Base-by-base conservation (phyloP, 2,329 filamentous ascomycete species). In the Penicillium sp. region DNA sequence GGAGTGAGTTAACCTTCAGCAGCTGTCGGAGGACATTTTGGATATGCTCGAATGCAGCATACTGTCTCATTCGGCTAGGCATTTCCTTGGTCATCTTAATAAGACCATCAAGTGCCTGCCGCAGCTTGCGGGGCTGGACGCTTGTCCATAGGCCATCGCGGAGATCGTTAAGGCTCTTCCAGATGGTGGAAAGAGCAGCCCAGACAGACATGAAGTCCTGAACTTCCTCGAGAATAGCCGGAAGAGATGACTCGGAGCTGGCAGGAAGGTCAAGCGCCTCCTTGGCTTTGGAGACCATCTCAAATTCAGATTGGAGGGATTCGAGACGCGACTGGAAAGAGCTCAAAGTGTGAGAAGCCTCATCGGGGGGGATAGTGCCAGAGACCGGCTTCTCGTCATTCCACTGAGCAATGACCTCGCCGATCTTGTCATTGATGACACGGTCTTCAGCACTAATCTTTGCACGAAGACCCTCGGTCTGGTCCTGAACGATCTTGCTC, bases 61-160 rank as follows among this genome's bases (percentile, higher is more conserved):
- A 99, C 68, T 99, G 95, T 54, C 95, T 87, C 92, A 99, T 97
- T 53, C 94, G 87, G 73, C 91, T 96, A 0, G 95, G 94, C 94
- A 99, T 97, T 57, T 97, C 92, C 75, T 96, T 97, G 31, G 92
- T 97, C 82, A 95, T 95, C 78, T 96, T 96, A 70, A 97, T 90
- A 47, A 97, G 81, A 43, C 88, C 87, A 66, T 99, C 92, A 45
- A 99, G 86, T 56, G 90, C 89, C 62, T 89, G 84, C 33, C 94
- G 85, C 52, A 99, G 85, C 75, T 97, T 99, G 57, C 94, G 84
- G 8, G 95, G 92, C 68, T 97, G 91, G 1, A 99, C 89, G 66
- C 90, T 96, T 50, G 88, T 95, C 95, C 95, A 99, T 1, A 95
- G 81, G 46, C 85, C 88, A 64, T 99, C 95, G 27, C 90, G 85